Base-by-base conservation (phyloP, 768 basidiomycete genomes). In the Phaffia australis region DNA sequence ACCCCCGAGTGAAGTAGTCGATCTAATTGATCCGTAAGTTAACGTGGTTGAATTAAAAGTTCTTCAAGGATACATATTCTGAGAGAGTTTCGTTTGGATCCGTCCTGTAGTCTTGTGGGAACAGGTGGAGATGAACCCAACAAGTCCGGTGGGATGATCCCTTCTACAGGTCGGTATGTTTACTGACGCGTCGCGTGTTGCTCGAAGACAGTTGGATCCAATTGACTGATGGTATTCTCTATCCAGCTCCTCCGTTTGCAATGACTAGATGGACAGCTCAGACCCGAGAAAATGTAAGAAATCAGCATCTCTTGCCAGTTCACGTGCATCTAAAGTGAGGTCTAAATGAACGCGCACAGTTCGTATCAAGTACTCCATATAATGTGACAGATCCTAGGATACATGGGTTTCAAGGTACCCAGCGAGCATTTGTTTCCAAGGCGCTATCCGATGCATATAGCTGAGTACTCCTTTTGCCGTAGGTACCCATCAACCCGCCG, bases 221-320 rank as follows among this genome's bases (percentile, higher is more conserved):
- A 15, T n/a, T 21, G 15, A 14, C 7, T 48, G 27, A 47, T 27
- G 14, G 35, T 5, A 48, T 1, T 47, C 14, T 25, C 0, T 85
- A 84, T 9, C 79, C 79, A 83, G 5, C 87, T 48, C 74, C 87
- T 3, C 88, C 88, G 0, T 90, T 89, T 71, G 88, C 82, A 6
- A 88, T 88, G 87, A 88, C 87, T 0, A 81, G 88, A 42, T 89
- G 88, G 88, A 85, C 87, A 15, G 86, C 87, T 0, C 86, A 87
- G 75, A 89, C 86, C 11, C 81, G 86, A 66, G 78, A 83, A 64
- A 88, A 87, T 29, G 64, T 58, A 49, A 48, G 56, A 8, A 14
- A 25, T 25, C 6, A 21, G 14, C 46, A 1, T 55, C 58, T 18
- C 76, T 87, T 11, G 35, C 35, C 35, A 11, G 4, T 11, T 42